Conservation (phyloP, 176 grass and related monocot genomes). For the Cenchrus purpureus region DNA sequence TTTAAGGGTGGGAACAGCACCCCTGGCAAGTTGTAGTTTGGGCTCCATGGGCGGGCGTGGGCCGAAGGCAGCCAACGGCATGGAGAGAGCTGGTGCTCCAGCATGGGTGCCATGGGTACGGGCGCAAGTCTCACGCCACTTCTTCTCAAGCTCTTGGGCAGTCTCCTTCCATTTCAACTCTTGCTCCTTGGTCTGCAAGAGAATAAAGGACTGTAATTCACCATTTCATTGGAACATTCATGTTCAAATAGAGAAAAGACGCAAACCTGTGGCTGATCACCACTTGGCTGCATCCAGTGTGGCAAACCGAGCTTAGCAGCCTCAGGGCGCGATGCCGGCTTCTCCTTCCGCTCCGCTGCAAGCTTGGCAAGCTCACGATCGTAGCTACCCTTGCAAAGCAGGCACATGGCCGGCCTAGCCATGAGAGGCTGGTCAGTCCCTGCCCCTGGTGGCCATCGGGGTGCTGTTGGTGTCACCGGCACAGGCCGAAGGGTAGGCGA, state of each 20-base stretch:
- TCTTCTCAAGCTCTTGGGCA: slow-evolving; percentile 72
- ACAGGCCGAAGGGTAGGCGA: slow-evolving; percentile 41
- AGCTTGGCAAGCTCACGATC: slow-evolving; percentile 71
- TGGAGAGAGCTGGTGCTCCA: slow-evolving; percentile 41
- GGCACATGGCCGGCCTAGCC: slow-evolving; percentile 54
- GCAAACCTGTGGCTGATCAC: slow-evolving; percentile 49
- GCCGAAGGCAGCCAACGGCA: slow-evolving; percentile 34
- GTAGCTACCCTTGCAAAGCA: slow-evolving; percentile 58
- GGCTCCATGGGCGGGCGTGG: slow-evolving; percentile 33
- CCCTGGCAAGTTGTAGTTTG: slow-evolving; percentile 46
- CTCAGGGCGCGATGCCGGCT: slow-evolving; percentile 29
- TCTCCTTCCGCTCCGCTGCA: slow-evolving; percentile 36
- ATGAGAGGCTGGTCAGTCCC: slow-evolving; percentile 16
- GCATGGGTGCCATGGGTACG: slow-evolving; percentile 45
- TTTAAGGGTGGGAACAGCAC: slow-evolving; percentile 53
- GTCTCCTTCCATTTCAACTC: slow-evolving; percentile 62
- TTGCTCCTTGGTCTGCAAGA: slow-evolving; percentile 68
- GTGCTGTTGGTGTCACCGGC: background rate
- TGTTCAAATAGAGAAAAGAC: slow-evolving; percentile 29
- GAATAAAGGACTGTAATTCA: slow-evolving; percentile 20
- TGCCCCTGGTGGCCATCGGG: slow-evolving; percentile 28
- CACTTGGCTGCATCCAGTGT: slow-evolving; percentile 73
- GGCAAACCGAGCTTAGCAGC: slow-evolving; percentile 52
- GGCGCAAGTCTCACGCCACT: slow-evolving; percentile 70
- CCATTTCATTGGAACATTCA: background rate